Evolutionary conservation across 441 rosid species (phyloP).

Genomic region (Melianthus villosus): DNA sequence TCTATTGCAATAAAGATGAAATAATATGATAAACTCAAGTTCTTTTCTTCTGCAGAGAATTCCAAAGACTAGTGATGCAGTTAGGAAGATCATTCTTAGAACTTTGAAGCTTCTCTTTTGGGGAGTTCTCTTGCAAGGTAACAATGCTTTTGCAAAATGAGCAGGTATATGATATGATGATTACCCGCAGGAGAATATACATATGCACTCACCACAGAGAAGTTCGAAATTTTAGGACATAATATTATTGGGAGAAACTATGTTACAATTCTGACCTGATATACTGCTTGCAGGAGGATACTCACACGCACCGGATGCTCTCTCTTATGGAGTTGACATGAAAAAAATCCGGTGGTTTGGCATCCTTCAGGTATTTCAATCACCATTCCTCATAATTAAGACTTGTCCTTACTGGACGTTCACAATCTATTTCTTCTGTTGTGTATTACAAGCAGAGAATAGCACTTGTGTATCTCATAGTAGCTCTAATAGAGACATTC

Average conservation of each 20-base stretch:
- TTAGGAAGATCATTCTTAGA: slow-evolving; percentile 35
- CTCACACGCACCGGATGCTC: slow-evolving; percentile 43
- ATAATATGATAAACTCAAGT: no score
- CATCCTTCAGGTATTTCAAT: slow-evolving; percentile 63
- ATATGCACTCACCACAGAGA: neutral
- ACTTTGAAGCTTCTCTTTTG: slow-evolving; percentile 60
- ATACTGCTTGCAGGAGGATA: slow-evolving; percentile 35
- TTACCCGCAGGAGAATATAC: no score
- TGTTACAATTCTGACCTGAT: no score
- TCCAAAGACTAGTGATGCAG: slow-evolving; percentile 23
- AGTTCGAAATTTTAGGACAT: no score
- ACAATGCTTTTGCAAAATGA: no score
- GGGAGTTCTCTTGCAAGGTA: slow-evolving; percentile 61
- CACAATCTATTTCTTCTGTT: no score
- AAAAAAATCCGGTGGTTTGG: slow-evolving; percentile 48
- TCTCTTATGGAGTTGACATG: slow-evolving; percentile 51
- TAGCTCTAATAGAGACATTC: slow-evolving; percentile 42
- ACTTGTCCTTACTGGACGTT: no score
- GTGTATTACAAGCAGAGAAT: slow-evolving; percentile 58
- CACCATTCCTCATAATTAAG: no score
- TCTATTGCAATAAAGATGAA: no score
- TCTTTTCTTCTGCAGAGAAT: slow-evolving; percentile 27
- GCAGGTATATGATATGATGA: no score
- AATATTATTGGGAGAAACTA: no score
- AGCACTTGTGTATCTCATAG: slow-evolving; percentile 43